Evolutionary conservation across 139 green algal species (phyloP).

Genomic region (Pycnococcus provasolii): DNA sequence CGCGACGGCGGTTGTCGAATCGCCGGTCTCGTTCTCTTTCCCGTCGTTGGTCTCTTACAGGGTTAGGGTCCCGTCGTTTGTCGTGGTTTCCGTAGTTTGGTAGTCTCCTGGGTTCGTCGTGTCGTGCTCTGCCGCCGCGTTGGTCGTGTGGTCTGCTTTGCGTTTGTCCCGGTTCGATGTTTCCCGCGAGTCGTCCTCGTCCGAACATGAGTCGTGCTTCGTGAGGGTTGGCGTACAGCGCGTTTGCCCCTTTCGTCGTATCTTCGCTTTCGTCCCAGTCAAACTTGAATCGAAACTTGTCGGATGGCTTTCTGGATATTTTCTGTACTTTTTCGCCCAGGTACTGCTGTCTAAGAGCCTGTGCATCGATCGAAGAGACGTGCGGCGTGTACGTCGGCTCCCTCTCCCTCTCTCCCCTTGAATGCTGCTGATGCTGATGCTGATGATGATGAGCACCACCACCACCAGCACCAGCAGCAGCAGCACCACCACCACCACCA

Average conservation of each 20-base stretch:
- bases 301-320: constrained; percentile 56
- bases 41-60: no score
- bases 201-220: constrained; percentile 89
- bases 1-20: no score
- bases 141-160: no score
- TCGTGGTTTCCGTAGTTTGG: no score
- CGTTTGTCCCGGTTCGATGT: no score
- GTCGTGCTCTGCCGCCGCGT: no score
- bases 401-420: constrained; percentile 46
- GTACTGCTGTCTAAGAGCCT: constrained; percentile 48
- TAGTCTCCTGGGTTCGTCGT: no score
- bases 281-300: constrained; percentile 94
- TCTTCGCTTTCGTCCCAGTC: constrained; percentile 92
- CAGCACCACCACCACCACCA: not conserved
- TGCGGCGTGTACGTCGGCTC: constrained; percentile 38
- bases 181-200: constrained; percentile 71
- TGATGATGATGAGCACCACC: constrained; percentile 1
- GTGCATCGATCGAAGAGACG: not conserved
- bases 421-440: constrained; percentile 18
- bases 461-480: not conserved
- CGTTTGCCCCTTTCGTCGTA: constrained; percentile 82
- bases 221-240: constrained; percentile 59
- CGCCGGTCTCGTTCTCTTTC: no score
- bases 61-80: no score
- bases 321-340: constrained; percentile 70